Conservation (phyloP, 78 protist species). For the Emiliania huxleyi region DNA sequence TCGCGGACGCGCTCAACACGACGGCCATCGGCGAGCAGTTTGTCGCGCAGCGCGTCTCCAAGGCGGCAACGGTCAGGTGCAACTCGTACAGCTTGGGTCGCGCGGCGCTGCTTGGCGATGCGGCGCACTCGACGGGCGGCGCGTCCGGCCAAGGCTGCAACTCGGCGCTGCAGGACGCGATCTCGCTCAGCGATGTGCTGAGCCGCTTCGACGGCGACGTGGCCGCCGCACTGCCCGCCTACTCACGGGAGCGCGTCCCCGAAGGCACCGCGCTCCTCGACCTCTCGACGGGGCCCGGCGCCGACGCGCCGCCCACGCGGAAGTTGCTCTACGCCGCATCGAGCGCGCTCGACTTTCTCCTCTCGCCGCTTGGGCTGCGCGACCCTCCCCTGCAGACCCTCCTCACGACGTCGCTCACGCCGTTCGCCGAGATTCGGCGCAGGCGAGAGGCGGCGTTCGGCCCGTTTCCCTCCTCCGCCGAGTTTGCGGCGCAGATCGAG, state of each 20-base stretch:
- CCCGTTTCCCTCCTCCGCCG: neutral
- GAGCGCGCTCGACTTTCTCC: neutral
- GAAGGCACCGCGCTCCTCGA: neutral
- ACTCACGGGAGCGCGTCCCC: neutral
- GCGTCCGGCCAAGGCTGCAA: neutral
- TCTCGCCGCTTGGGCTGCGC: neutral
- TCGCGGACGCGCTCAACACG: neutral
- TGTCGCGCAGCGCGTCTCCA: neutral
- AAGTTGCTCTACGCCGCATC: neutral
- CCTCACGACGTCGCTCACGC: neutral
- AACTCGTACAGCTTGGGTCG: neutral
- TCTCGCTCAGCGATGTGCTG: neutral
- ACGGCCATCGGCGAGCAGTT: neutral
- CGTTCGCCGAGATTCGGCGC: neutral
- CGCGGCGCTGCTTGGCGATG: neutral
- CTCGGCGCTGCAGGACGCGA: neutral
- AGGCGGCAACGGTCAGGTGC: neutral
- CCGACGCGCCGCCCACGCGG: neutral
- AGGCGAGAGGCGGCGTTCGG: neutral
- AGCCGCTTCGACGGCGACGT: neutral
- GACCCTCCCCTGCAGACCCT: neutral
- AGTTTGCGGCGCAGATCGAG: neutral
- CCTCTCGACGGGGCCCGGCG: neutral
- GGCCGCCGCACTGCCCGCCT: neutral
- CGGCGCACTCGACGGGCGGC: slow-evolving; percentile 8